Percentiles rank a stretch among this genome's conserved stretches.
These are phyloP conservation scores for Malbranchea cinnamomea DNA, from an alignment of 2,329 filamentous ascomycete genomes.

Conservation along the genomic window DNA sequence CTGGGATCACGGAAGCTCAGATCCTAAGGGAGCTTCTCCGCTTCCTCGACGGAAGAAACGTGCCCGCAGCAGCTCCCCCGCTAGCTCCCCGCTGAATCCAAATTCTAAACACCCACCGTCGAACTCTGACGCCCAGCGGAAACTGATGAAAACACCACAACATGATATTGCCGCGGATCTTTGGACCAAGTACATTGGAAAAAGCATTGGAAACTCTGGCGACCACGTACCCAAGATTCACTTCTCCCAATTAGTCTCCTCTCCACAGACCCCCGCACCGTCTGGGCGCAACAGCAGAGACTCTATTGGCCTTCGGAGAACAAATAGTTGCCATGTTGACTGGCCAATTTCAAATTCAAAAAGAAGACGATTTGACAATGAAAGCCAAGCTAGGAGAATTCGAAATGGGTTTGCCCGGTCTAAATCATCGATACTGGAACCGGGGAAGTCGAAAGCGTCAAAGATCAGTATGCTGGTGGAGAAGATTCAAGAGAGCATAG, in stretches of 20 bases:
- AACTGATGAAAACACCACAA: constrained; percentile 49
- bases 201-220: constrained; percentile 30
- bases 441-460: constrained; percentile 26
- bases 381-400: constrained; percentile 27
- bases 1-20: constrained; percentile 37
- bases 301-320: constrained; percentile 42
- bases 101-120: constrained; percentile 30
- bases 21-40: constrained; percentile 35
- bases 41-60: constrained; percentile 44
- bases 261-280: constrained; percentile 48
- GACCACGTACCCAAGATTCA: constrained; percentile 39
- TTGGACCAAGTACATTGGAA: constrained; percentile 59
- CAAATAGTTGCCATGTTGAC: constrained; percentile 53
- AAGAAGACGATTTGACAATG: constrained; percentile 43
- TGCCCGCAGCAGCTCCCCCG: constrained; percentile 58
- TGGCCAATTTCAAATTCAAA: constrained; percentile 51
- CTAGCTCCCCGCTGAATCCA: constrained; percentile 46
- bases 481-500: constrained; percentile 43
- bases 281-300: constrained; percentile 24
- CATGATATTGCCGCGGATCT: constrained; percentile 59
- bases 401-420: constrained; percentile 30
- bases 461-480: constrained; percentile 46
- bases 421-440: constrained; percentile 21
- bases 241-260: constrained; percentile 52
- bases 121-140: constrained; percentile 44